These are phyloP conservation scores for Hapsidospora chrysogenum DNA, from an alignment of 495 filamentous ascomycete genomes.

Conservation along the genomic window DNA sequence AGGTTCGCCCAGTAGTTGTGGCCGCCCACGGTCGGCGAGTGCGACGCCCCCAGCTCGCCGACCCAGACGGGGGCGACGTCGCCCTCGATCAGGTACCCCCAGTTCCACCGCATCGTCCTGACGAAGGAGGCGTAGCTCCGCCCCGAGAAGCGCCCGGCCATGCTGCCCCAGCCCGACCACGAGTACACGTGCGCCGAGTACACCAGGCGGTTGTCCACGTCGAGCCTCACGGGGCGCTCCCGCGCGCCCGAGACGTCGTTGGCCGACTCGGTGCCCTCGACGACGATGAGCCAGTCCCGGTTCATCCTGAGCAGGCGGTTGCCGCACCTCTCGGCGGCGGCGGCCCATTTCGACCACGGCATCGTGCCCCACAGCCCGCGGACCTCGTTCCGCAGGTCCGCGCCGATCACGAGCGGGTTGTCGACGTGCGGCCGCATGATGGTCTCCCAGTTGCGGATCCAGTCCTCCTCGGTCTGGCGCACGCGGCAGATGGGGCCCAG, in stretches of 20 bases:
- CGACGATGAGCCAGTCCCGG: conserved; percentile 42
- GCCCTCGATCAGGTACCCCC: conserved; percentile 41
- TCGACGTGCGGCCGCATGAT: conserved; percentile 33
- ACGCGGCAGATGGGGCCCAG: conserved; percentile 34
- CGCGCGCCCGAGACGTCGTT: conserved; percentile 36
- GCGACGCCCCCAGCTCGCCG: conserved; percentile 39
- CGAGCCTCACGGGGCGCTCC: conserved; percentile 32
- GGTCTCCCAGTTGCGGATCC: conserved; percentile 42
- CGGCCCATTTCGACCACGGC: conserved; percentile 39
- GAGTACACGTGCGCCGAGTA: conserved; percentile 45
- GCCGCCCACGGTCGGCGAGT: conserved; percentile 29
- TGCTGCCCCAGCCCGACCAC: conserved; percentile 45
- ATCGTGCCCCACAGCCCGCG: conserved; percentile 46
- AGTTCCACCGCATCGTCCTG: conserved; percentile 39
- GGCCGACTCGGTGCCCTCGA: conserved; percentile 41
- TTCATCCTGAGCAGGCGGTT: conserved; percentile 37
- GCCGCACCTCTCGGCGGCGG: conserved; percentile 36
- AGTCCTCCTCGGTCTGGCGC: conserved; percentile 36
- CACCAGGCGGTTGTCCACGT: conserved; percentile 33
- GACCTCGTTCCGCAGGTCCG: conserved; percentile 44
- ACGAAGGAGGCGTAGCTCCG: conserved; percentile 39
- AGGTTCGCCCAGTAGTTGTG: conserved; percentile 43
- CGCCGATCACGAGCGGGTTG: conserved; percentile 38
- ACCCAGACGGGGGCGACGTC: conserved; percentile 43
- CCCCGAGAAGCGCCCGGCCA: conserved; percentile 30